Percentiles rank a stretch among this genome's conserved stretches.
Conservation (phyloP, 108 stramenopile genomes). For the Skeletonema menzelii region DNA sequence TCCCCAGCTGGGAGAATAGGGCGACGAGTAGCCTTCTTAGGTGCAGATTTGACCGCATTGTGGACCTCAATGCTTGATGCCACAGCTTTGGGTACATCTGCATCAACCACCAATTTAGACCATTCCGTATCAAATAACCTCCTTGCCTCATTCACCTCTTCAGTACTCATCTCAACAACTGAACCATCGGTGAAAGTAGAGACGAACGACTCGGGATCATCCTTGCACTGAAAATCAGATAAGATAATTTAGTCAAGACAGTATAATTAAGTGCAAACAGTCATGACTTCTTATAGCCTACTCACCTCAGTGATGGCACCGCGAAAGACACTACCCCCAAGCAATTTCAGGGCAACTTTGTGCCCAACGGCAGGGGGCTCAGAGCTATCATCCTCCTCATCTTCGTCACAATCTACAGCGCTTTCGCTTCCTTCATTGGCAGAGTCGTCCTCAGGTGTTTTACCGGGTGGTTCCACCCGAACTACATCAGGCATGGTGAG, state of each 20-base stretch:
- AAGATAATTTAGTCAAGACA: background rate
- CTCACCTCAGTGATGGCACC: conserved; percentile 21
- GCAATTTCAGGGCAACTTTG: conserved; percentile 14
- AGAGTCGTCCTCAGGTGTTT: background rate
- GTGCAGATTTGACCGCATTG: background rate
- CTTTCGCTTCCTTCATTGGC: background rate
- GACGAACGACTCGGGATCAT: background rate
- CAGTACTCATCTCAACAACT: background rate
- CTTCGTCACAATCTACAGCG: background rate
- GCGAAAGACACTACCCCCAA: conserved; percentile 17
- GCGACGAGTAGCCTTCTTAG: conserved; percentile 4
- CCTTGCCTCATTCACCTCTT: background rate
- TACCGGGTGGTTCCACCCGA: conserved; percentile 13
- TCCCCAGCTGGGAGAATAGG: conserved; percentile 28
- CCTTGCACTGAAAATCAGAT: conserved; percentile 11
- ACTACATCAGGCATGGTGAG: conserved; percentile 5
- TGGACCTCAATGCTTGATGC: conserved; percentile 17
- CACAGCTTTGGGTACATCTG: background rate
- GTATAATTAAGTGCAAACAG: background rate
- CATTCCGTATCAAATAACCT: background rate
- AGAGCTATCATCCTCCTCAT: background rate
- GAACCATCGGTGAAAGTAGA: background rate
- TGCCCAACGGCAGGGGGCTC: conserved; percentile 11
- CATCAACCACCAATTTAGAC: background rate
- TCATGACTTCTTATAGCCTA: background rate